Percentiles rank a stretch among this genome's conserved stretches.
phyloP scores from a whole-genome alignment of 176 grass and related monocot genomes.

The Phoenix dactylifera region DNA sequence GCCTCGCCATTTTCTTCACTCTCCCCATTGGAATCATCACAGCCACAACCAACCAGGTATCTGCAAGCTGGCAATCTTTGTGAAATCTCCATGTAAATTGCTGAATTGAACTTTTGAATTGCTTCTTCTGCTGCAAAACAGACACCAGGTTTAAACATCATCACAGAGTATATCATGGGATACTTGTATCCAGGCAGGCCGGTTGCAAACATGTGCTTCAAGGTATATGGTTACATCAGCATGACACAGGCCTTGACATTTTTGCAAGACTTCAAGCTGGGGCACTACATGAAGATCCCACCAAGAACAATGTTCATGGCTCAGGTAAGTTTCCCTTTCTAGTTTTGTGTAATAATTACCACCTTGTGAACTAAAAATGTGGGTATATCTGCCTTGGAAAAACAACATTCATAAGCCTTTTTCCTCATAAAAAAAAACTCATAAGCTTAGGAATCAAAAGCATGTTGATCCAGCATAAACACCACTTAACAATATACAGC shows the following conservation, averaged over 20 bases:
- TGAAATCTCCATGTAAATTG: too few species aligned
- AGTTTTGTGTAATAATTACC: too few species aligned
- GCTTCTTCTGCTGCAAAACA: slow-evolving; percentile 13
- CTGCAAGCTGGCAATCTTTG: not conserved
- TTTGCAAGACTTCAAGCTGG: slow-evolving; percentile 89
- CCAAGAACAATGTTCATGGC: slow-evolving; percentile 98
- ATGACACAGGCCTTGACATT: slow-evolving; percentile 71
- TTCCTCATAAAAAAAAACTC: too few species aligned
- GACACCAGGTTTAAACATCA: slow-evolving; percentile 85
- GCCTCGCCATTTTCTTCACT: slow-evolving; percentile 69
- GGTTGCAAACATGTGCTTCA: slow-evolving; percentile 96
- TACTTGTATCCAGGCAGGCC: slow-evolving; percentile 79
- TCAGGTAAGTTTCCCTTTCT: slow-evolving; percentile 39
- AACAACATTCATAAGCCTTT: too few species aligned
- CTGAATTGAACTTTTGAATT: too few species aligned
- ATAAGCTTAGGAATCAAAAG: too few species aligned
- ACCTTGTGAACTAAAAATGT: too few species aligned
- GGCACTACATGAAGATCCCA: slow-evolving; percentile 97
- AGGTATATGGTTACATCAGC: slow-evolving; percentile 93
- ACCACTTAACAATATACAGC: too few species aligned
- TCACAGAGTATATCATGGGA: slow-evolving; percentile 91
- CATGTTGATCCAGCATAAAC: too few species aligned
- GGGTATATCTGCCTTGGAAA: too few species aligned
- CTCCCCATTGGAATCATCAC: slow-evolving; percentile 91
- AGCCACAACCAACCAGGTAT: slow-evolving; percentile 85